These are phyloP conservation scores for Candida manassasensis DNA, from an alignment of 805 yeast genomes.

Conservation along the genomic window DNA sequence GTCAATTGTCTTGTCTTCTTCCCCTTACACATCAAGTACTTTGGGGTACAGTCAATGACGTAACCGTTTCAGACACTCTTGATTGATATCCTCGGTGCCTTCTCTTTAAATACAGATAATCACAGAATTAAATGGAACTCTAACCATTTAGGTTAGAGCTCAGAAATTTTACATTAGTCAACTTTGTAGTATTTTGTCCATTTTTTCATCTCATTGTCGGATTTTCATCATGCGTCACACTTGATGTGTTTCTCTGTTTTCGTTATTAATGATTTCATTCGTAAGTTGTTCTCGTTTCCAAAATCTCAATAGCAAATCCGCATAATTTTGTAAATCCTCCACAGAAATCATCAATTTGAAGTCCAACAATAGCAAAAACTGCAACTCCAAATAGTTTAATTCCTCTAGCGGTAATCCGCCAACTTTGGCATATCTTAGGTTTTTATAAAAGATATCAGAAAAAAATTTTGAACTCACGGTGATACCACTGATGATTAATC, in stretches of 20 bases:
- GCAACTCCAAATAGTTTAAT: slow-evolving; percentile 85
- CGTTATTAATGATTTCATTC: slow-evolving; percentile 26
- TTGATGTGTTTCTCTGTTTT: slow-evolving; percentile 1
- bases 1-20: too few species aligned
- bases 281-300: slow-evolving; percentile 70
- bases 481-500: slow-evolving; percentile 89
- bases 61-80: too few species aligned
- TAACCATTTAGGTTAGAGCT: too few species aligned
- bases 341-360: slow-evolving; percentile 82
- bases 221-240: neutral
- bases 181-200: neutral
- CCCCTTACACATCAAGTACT: too few species aligned
- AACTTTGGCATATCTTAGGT: slow-evolving; percentile 89
- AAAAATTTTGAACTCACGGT: slow-evolving; percentile 95
- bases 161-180: neutral
- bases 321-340: slow-evolving; percentile 88
- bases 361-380: slow-evolving; percentile 78
- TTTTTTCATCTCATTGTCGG: neutral
- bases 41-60: too few species aligned
- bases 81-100: too few species aligned
- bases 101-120: too few species aligned
- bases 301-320: slow-evolving; percentile 76
- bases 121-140: too few species aligned
- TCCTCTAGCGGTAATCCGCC: slow-evolving; percentile 95
- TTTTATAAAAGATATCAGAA: slow-evolving; percentile 90